Evolutionary conservation across 768 basidiomycete genomes (phyloP).

Genomic region (Ramaria sp.): DNA sequence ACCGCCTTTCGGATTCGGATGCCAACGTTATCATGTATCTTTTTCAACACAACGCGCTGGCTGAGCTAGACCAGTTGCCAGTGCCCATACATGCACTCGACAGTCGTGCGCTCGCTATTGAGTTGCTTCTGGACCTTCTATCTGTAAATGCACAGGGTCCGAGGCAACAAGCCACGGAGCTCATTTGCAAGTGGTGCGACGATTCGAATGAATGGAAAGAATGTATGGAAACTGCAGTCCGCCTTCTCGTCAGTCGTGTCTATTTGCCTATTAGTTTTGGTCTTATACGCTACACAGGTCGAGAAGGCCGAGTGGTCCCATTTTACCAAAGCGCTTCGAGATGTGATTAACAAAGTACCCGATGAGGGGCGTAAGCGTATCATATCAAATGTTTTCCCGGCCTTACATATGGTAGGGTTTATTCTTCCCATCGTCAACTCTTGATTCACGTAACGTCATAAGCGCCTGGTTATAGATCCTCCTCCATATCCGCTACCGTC

Average conservation of each 20-base stretch:
- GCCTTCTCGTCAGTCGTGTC: conserved; percentile 28
- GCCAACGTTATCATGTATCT: background rate
- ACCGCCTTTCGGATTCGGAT: background rate
- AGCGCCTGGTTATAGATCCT: conserved; percentile 48
- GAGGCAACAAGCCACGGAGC: background rate
- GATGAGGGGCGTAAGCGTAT: conserved; percentile 26
- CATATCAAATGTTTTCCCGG: background rate
- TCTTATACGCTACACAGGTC: background rate
- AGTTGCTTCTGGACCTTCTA: conserved; percentile 2
- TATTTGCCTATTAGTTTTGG: background rate
- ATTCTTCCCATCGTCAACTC: background rate
- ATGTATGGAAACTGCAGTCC: conserved; percentile 29
- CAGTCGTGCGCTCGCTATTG: conserved; percentile 1
- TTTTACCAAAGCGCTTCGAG: background rate
- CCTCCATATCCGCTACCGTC: conserved; percentile 36
- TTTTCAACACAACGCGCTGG: background rate
- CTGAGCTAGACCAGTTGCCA: background rate
- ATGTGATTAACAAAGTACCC: background rate
- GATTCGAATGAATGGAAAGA: conserved; percentile 31
- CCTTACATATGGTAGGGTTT: conserved; percentile 4
- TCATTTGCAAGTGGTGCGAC: conserved; percentile 2
- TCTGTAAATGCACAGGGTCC: background rate
- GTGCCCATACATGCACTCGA: background rate
- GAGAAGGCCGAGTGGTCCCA: conserved; percentile 10
- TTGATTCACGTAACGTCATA: background rate